These are phyloP conservation scores for Trebouxia sp. DNA, from an alignment of 139 green algal genomes.

Conservation along the genomic window DNA sequence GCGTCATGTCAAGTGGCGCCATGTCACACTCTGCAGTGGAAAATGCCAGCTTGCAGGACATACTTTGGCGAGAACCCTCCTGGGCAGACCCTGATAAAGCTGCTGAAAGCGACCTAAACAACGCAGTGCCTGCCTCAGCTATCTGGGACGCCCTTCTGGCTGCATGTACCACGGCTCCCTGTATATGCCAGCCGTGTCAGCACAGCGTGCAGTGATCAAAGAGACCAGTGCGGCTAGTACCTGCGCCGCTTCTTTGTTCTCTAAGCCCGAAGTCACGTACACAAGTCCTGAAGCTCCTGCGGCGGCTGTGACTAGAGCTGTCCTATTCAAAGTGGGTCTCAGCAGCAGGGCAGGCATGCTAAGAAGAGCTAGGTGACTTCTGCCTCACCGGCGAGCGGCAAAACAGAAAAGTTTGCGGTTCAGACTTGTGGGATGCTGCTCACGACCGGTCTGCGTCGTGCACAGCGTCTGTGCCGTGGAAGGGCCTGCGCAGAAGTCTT, in stretches of 20 bases:
- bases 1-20: background rate
- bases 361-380: too few species aligned
- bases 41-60: background rate
- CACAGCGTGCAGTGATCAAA: background rate
- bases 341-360: constrained; percentile 6
- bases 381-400: too few species aligned
- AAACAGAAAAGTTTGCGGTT: too few species aligned
- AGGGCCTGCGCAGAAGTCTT: too few species aligned
- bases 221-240: background rate
- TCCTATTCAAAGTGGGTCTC: constrained; percentile 1
- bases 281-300: background rate
- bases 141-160: constrained; percentile 9
- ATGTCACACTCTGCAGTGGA: background rate
- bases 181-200: too few species aligned
- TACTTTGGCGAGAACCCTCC: constrained; percentile 4
- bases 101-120: background rate
- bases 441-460: too few species aligned
- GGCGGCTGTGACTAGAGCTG: background rate
- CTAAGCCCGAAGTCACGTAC: background rate
- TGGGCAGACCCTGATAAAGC: background rate
- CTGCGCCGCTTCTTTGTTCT: background rate
- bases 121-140: background rate
- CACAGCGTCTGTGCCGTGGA: too few species aligned
- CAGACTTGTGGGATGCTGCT: too few species aligned
- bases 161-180: background rate